These are phyloP conservation scores for Aspergillus transmontanensis DNA, from an alignment of 2,329 filamentous ascomycete genomes.

Conservation along the genomic window DNA sequence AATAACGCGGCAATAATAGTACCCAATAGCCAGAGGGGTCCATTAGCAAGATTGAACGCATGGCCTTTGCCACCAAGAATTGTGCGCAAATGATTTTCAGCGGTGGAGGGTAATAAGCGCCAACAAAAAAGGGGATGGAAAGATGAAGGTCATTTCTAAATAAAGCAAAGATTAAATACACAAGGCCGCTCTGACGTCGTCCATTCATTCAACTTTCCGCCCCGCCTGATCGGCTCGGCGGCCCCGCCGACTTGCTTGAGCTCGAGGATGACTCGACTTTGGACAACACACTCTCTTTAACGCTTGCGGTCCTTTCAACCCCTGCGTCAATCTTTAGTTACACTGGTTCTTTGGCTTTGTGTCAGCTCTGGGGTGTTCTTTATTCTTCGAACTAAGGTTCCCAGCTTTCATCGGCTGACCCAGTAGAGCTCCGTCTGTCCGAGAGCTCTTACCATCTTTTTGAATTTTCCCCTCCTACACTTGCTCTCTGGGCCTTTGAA, in stretches of 20 bases:
- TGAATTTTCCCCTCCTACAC: neutral
- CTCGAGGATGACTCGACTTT: neutral
- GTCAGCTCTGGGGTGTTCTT: neutral
- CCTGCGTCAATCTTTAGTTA: neutral
- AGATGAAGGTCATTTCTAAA: neutral
- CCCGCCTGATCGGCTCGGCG: slow-evolving; percentile 15
- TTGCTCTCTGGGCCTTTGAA: slow-evolving; percentile 12
- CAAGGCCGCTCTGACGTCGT: slow-evolving; percentile 16
- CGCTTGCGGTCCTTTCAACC: neutral
- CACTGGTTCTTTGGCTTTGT: neutral
- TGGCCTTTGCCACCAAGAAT: neutral
- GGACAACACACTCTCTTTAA: slow-evolving; percentile 3
- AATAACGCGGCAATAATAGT: neutral
- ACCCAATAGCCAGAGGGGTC: neutral
- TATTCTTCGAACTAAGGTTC: neutral
- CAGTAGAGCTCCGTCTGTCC: neutral
- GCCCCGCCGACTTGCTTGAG: slow-evolving; percentile 8
- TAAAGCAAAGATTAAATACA: neutral
- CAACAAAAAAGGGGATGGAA: neutral
- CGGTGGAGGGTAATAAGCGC: neutral
- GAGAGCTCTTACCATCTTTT: neutral
- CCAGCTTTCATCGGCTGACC: neutral
- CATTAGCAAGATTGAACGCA: neutral
- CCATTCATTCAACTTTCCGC: slow-evolving; percentile 8
- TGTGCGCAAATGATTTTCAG: neutral